Conservation (phyloP, 768 basidiomycete species). For the Hypholoma fasciculare region DNA sequence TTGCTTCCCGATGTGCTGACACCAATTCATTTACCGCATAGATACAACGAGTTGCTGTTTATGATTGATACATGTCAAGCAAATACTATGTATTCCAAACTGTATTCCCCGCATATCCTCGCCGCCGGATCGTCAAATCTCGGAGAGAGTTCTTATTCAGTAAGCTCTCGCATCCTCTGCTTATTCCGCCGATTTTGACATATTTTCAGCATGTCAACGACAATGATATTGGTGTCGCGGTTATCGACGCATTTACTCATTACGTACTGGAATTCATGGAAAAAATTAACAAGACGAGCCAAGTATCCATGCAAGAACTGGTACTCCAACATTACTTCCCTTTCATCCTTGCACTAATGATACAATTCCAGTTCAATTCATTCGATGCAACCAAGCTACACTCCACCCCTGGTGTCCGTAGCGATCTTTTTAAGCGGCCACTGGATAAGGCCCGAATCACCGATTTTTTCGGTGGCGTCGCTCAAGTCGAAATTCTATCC, state of each 20-base stretch:
- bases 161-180: slow-evolving; percentile 33
- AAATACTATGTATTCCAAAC: slow-evolving; percentile 90
- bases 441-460: slow-evolving; percentile 67
- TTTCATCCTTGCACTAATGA: background rate
- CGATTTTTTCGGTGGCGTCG: slow-evolving; percentile 89
- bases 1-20: background rate
- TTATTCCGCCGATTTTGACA: background rate
- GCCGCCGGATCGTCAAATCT: slow-evolving; percentile 86
- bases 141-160: slow-evolving; percentile 92
- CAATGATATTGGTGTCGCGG: slow-evolving; percentile 90
- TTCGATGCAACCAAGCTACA: slow-evolving; percentile 75
- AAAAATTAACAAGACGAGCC: slow-evolving; percentile 87
- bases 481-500: slow-evolving; percentile 68
- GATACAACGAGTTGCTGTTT: slow-evolving; percentile 95
- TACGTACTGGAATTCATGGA: slow-evolving; percentile 91
- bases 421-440: slow-evolving; percentile 72
- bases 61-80: slow-evolving; percentile 99
- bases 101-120: slow-evolving; percentile 91
- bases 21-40: slow-evolving; percentile 20
- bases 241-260: slow-evolving; percentile 95
- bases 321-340: slow-evolving; percentile 43
- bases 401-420: slow-evolving; percentile 89
- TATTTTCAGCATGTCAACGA: slow-evolving; percentile 82
- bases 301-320: slow-evolving; percentile 76
- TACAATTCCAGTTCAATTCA: slow-evolving; percentile 66